Percentiles rank a stretch among this genome's conserved stretches.
Evolutionary conservation across 2,329 filamentous ascomycete genomes (phyloP).

Genomic region (Penicillium fuscoglaucum): DNA sequence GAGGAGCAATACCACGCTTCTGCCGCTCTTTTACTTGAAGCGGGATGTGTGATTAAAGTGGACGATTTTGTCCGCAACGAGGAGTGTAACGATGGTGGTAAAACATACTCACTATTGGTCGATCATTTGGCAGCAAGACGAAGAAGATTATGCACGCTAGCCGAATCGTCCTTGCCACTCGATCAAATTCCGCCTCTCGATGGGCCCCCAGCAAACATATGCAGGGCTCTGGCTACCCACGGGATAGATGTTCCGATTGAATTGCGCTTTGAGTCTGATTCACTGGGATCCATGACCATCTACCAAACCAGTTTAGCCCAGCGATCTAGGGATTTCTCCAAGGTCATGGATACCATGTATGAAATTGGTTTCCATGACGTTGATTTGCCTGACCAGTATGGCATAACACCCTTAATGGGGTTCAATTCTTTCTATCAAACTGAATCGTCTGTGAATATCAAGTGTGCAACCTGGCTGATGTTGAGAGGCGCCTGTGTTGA

Average conservation of each 20-base stretch:
- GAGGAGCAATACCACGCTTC: neutral
- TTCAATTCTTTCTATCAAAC: too few species aligned
- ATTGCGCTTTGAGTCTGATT: neutral
- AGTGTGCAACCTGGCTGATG: neutral
- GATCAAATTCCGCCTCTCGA: neutral
- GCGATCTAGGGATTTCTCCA: neutral
- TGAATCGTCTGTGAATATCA: neutral
- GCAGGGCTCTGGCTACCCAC: neutral
- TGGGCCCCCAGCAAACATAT: neutral
- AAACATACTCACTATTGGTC: neutral
- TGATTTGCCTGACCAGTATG: neutral
- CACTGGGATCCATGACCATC: neutral
- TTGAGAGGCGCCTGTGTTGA: neutral
- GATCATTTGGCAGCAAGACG: slow-evolving; percentile 1
- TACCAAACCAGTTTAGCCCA: neutral
- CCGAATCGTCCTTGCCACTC: neutral
- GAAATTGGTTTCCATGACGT: neutral
- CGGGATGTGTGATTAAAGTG: neutral
- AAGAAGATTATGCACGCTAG: neutral
- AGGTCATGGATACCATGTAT: neutral
- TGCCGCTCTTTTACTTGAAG: neutral
- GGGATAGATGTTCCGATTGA: neutral
- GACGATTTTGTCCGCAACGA: neutral
- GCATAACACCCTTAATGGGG: neutral
- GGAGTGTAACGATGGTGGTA: neutral